These are phyloP conservation scores for Irpex lacteus DNA, from an alignment of 1,284 basidiomycete genomes.

Conservation along the genomic window DNA sequence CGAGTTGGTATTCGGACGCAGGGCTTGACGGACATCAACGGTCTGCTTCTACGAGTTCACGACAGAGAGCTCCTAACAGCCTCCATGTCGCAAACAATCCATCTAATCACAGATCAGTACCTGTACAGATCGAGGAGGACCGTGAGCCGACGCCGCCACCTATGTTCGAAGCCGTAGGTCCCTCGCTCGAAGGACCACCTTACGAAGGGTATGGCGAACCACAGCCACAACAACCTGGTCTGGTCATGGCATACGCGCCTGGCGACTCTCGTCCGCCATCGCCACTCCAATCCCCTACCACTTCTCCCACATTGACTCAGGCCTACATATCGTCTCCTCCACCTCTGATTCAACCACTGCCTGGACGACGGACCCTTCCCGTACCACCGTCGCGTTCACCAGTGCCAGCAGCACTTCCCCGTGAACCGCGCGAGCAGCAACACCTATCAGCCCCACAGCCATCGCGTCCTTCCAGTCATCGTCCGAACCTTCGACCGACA, in stretches of 20 bases:
- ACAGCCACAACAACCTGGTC: neutral
- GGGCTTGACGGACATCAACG: conserved; percentile 15
- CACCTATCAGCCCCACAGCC: neutral
- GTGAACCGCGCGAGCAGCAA: conserved; percentile 1
- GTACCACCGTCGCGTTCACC: neutral
- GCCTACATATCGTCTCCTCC: neutral
- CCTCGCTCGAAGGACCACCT: conserved; percentile 38
- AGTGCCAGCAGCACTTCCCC: conserved; percentile 3
- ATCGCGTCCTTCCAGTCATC: neutral
- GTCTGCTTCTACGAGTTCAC: neutral
- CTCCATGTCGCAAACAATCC: neutral
- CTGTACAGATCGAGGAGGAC: conserved; percentile 4
- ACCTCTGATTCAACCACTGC: neutral
- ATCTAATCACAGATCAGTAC: conserved; percentile 9
- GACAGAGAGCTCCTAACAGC: neutral
- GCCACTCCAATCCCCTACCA: conserved; percentile 20
- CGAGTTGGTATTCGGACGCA: conserved; percentile 31
- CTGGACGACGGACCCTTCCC: neutral
- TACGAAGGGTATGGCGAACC: conserved; percentile 27
- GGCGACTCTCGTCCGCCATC: conserved; percentile 32
- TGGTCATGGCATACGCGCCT: conserved; percentile 25
- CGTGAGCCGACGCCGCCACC: conserved; percentile 36
- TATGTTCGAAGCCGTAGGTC: conserved; percentile 38
- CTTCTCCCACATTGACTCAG: neutral
- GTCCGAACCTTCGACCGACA: conserved; percentile 6